Percentiles rank a stretch among this genome's conserved stretches.
phyloP scores from a whole-genome alignment of 257 asterid species.

The Solanum dulcamara region DNA sequence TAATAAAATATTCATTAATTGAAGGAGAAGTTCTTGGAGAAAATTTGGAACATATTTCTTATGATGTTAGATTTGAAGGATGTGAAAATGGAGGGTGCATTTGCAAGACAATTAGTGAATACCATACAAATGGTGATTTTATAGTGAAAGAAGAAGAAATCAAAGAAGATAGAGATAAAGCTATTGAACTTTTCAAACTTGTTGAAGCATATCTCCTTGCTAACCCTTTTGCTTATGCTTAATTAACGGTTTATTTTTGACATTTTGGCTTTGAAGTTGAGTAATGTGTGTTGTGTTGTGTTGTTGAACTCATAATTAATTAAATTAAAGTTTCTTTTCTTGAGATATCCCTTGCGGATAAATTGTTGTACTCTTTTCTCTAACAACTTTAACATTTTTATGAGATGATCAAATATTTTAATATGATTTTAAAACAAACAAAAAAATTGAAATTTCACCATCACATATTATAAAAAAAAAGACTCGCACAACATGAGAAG shows the following conservation, averaged over 20 bases:
- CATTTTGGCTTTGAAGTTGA: background rate
- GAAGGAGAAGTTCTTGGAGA: conserved; percentile 25
- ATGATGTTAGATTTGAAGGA: conserved; percentile 15
- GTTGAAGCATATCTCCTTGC: conserved; percentile 22
- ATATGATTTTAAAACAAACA: background rate
- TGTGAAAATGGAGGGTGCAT: conserved; percentile 21
- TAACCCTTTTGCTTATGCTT: conserved; percentile 11
- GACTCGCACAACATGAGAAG: no score
- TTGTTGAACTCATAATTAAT: background rate
- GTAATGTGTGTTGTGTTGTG: background rate
- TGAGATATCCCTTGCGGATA: background rate
- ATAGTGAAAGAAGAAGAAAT: conserved; percentile 22
- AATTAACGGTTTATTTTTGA: background rate
- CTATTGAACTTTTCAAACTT: conserved; percentile 18
- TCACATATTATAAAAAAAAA: no score
- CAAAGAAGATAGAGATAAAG: conserved; percentile 23
- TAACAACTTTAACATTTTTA: background rate
- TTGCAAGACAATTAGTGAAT: conserved; percentile 15
- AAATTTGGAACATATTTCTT: conserved; percentile 18
- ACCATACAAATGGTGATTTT: conserved; percentile 19
- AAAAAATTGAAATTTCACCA: no score
- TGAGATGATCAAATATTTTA: background rate
- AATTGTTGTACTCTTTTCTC: background rate
- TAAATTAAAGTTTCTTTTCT: no score
- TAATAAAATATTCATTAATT: conserved; percentile 14